Evolutionary conservation across 73 alveolate genomes (phyloP), one percentile per base, ranked within the genome.

Genomic region (Stentor coeruleus): DNA sequence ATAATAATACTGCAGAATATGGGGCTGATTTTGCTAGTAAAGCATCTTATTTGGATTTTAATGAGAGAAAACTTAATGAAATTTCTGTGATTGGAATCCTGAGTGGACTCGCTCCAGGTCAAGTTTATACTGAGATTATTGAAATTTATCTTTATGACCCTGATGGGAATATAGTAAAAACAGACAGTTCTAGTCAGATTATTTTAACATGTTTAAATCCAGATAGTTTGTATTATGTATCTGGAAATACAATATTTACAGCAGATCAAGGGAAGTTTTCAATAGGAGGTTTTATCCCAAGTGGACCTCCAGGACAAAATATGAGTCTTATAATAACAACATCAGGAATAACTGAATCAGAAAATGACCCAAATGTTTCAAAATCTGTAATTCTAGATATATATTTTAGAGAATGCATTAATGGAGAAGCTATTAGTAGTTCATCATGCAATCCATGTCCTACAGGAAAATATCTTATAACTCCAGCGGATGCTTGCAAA

Each of bases 301-400:
- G 49, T 0, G 79, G 40, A 1, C 40, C n/a, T 20, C 79, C 79
- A 1, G 79, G 79, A 33, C 11, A 26, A 20, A 26, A 20, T 26
- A 28, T 66, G 20, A 20, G n/a, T 0, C n/a, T 66, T 11, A 31
- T 20, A 26, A 26, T 66, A 11, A 20, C n/a, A 66, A 26, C 79
- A 26, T 37, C 77, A 49, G 58, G 76, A 33, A 3, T 49, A 3
- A 59, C 35, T 3, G 90, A 84, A 30, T 35, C 76, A 36, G 88
- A 84, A 42, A 58, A 31, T 3, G 20, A 42, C 3, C 81, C 87
- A 37, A 58, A 59, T 75, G 35, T 39, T 33, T 74, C 82, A n/a
- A 3, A 15, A 2, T 87, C 77, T 59, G 14, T 38, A 38, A 3
- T 58, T n/a, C 35, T 11, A 20, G 11, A 59, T 31, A 37, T 58